Conservation (phyloP, 2,329 filamentous ascomycete species). For the Clarireedia paspali region DNA sequence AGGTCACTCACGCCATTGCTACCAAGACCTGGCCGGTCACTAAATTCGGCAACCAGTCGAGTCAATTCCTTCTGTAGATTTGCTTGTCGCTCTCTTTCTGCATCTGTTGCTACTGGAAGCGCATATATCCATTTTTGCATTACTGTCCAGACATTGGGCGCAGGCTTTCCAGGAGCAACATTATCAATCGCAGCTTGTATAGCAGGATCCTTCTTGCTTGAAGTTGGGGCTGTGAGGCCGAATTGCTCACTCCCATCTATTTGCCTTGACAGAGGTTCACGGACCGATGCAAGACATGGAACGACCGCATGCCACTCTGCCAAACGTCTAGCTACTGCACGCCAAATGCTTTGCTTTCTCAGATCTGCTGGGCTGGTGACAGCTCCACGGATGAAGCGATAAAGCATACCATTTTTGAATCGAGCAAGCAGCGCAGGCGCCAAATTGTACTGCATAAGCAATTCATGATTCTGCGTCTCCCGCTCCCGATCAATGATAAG, state of each 20-base stretch:
- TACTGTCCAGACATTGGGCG: slow-evolving; percentile 89
- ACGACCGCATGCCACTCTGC: slow-evolving; percentile 86
- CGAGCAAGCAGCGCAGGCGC: slow-evolving; percentile 83
- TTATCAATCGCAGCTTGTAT: slow-evolving; percentile 39
- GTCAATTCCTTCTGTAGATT: slow-evolving; percentile 68
- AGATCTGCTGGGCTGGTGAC: slow-evolving; percentile 78
- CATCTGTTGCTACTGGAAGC: slow-evolving; percentile 64
- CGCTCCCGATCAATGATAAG: slow-evolving; percentile 93
- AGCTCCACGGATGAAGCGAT: slow-evolving; percentile 77
- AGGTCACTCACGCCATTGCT: slow-evolving; percentile 56
- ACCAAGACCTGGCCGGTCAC: slow-evolving; percentile 69
- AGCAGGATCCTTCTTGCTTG: slow-evolving; percentile 29
- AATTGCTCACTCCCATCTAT: slow-evolving; percentile 31
- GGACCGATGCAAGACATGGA: slow-evolving; percentile 43
- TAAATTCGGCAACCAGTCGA: slow-evolving; percentile 61
- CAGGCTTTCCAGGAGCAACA: slow-evolving; percentile 57
- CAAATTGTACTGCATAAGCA: slow-evolving; percentile 74
- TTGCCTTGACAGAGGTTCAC: slow-evolving; percentile 25
- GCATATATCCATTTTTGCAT: slow-evolving; percentile 94
- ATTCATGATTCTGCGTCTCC: slow-evolving; percentile 70
- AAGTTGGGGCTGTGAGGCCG: slow-evolving; percentile 22
- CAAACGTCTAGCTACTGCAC: slow-evolving; percentile 73
- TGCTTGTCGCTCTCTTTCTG: slow-evolving; percentile 59
- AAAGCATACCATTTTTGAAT: slow-evolving; percentile 94
- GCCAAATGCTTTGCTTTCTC: slow-evolving; percentile 66